Evolutionary conservation across 2,329 filamentous ascomycete genomes (phyloP).

Genomic region (Pleoardoris graminearum): DNA sequence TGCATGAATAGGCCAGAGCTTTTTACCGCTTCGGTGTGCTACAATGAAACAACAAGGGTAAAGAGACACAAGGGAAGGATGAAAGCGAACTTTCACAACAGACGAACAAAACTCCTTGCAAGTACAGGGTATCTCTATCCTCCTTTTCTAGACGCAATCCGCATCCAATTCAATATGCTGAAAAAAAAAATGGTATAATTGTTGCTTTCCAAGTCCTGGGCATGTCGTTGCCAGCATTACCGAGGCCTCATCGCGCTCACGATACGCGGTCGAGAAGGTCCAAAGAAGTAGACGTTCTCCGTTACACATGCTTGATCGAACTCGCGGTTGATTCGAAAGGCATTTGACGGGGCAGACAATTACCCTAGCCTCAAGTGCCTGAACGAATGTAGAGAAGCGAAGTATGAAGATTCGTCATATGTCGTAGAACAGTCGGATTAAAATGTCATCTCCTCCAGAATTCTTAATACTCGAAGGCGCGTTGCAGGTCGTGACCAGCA

Average conservation of each 20-base stretch:
- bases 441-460: conserved; percentile 26
- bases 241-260: not conserved
- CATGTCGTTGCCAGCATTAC: not conserved
- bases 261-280: conserved; percentile 17
- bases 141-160: conserved; percentile 15
- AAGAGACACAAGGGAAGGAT: conserved; percentile 1
- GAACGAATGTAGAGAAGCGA: conserved; percentile 28
- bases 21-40: conserved; percentile 4
- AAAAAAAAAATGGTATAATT: conserved; percentile 19
- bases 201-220: conserved; percentile 9
- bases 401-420: conserved; percentile 35
- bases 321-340: conserved; percentile 9
- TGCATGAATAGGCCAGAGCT: conserved; percentile 7
- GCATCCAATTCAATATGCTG: conserved; percentile 12
- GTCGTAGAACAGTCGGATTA: conserved; percentile 39
- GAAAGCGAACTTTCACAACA: conserved; percentile 1
- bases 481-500: conserved; percentile 38
- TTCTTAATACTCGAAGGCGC: conserved; percentile 17
- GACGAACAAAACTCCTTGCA: conserved; percentile 4
- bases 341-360: conserved; percentile 14
- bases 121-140: conserved; percentile 30
- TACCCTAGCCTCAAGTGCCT: conserved; percentile 6
- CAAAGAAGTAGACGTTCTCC: too few species aligned
- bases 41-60: not conserved
- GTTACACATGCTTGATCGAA: conserved; percentile 34